phyloP scores from a whole-genome alignment of 2,329 filamentous ascomycete genomes.

The Rutstroemia sp. region DNA sequence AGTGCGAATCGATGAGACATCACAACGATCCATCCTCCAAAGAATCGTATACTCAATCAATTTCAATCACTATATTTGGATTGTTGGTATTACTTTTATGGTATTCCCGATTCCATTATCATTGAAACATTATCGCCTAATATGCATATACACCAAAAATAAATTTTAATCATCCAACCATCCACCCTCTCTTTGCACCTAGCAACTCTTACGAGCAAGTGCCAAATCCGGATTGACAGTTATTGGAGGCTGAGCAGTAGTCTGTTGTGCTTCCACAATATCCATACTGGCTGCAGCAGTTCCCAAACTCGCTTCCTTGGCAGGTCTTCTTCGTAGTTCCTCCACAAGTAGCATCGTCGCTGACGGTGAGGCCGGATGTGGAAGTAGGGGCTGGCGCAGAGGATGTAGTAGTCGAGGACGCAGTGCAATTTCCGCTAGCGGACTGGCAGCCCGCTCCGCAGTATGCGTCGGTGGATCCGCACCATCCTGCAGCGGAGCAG shows the following conservation, averaged over 20 bases:
- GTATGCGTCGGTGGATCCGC: constrained; percentile 25
- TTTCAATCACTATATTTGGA: too few species aligned
- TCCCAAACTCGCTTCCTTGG: constrained; percentile 14
- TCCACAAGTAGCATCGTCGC: constrained; percentile 13
- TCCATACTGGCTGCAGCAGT: constrained; percentile 15
- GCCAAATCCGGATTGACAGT: constrained; percentile 4
- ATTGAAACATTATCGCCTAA: not conserved
- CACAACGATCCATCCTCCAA: too few species aligned
- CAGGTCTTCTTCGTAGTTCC: constrained; percentile 10
- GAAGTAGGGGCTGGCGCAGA: not conserved
- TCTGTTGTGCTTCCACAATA: constrained; percentile 8
- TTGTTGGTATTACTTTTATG: not conserved
- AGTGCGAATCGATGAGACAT: too few species aligned
- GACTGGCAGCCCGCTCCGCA: constrained; percentile 28
- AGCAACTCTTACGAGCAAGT: not conserved
- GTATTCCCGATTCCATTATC: not conserved
- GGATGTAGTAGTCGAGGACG: constrained; percentile 1
- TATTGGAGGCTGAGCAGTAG: constrained; percentile 1
- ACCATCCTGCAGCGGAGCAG: constrained; percentile 20
- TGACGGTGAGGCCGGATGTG: constrained; percentile 1
- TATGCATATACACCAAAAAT: not conserved
- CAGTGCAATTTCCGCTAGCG: constrained; percentile 10
- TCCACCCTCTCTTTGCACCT: not conserved
- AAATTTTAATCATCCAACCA: not conserved
- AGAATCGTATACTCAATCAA: not conserved